Percentiles rank a stretch among this genome's conserved stretches.
Conservation (phyloP, 2,329 filamentous ascomycete genomes). For the Leptoxyphium fumago region DNA sequence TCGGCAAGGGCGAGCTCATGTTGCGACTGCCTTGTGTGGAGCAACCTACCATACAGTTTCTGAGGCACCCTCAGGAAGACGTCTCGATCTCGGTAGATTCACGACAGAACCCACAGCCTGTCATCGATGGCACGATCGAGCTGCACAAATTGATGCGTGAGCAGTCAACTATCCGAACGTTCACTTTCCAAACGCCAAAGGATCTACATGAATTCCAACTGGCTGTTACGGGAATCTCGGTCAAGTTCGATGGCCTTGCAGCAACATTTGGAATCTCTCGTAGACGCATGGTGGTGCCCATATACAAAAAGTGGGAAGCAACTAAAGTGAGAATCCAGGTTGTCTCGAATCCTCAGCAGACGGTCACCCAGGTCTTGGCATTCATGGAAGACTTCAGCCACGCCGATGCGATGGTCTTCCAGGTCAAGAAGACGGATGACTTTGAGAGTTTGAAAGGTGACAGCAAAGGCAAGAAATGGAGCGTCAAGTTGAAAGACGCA, state of each 20-base stretch:
- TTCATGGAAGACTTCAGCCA: constrained; percentile 84
- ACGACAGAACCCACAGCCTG: constrained; percentile 18
- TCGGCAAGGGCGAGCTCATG: constrained; percentile 39
- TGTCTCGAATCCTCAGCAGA: constrained; percentile 49
- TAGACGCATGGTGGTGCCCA: constrained; percentile 63
- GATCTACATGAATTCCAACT: constrained; percentile 66
- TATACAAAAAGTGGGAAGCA: constrained; percentile 90
- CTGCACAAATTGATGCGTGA: constrained; percentile 41
- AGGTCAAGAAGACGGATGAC: constrained; percentile 67
- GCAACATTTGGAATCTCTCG: constrained; percentile 67
- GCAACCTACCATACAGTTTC: constrained; percentile 47
- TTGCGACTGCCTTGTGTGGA: constrained; percentile 26
- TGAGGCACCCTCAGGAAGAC: constrained; percentile 62
- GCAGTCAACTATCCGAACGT: constrained; percentile 54
- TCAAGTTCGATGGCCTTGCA: constrained; percentile 42
- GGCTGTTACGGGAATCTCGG: constrained; percentile 65
- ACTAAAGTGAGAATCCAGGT: constrained; percentile 67
- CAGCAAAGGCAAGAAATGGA: constrained; percentile 40
- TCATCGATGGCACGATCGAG: constrained; percentile 48
- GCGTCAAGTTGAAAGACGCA: constrained; percentile 70
- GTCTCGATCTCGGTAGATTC: constrained; percentile 56
- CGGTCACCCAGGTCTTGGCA: constrained; percentile 60
- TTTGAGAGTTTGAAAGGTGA: constrained; percentile 47
- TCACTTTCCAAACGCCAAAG: constrained; percentile 29
- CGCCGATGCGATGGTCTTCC: constrained; percentile 78